Evolutionary conservation across 2,329 filamentous ascomycete genomes (phyloP), one percentile per base, ranked within the genome.

Genomic region (Colletotrichum sp.): DNA sequence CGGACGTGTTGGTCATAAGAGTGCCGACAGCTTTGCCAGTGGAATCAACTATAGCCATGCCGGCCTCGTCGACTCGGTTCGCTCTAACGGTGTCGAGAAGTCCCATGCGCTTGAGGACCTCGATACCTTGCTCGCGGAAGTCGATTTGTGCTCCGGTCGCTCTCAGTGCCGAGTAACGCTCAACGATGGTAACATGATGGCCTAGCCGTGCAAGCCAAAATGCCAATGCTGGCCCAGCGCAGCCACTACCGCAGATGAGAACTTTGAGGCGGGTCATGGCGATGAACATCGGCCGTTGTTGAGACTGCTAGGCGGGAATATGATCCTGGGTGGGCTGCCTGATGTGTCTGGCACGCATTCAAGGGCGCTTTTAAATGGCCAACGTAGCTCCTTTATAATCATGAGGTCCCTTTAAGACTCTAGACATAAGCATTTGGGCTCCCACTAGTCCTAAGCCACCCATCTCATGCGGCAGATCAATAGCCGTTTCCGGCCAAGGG

Each of bases 71-170:
- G 0, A 86, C 87, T 0, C 80, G 79, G n/a, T 83, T 84, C n/a
- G 80, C 78, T 8, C 85, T 84, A 36, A 91, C 83, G 0, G 80
- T 82, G 8, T 86, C 79, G 36, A 89, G 82, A 4, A 92, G 81
- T 0, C 88, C 89, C 89, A 92, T 90, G 5, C 85, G 85, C 71
- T 84, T 86, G 18, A 91, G 80, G 9, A 90, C 86, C 22, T 89
- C 84, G 60, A 92, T 85, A 0, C 87, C 90, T 26, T 87, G 85
- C 15, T 85, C 88, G 5, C 89, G 86, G 4, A 92, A 82, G 79
- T 93, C 91, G 32, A 92, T 81, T 65, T 91, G 89, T 5, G 88
- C 86, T 0, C 91, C 91, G 0, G 84, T 84, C 2, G 84, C 81
- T 3, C 90, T 86, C 0, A 91, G 72, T 48, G n/a, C 68, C 0